Evolutionary conservation across 495 filamentous ascomycete species (phyloP), one percentile per base, ranked within the genome.

Genomic region (Talaromyces trachyspermus): DNA sequence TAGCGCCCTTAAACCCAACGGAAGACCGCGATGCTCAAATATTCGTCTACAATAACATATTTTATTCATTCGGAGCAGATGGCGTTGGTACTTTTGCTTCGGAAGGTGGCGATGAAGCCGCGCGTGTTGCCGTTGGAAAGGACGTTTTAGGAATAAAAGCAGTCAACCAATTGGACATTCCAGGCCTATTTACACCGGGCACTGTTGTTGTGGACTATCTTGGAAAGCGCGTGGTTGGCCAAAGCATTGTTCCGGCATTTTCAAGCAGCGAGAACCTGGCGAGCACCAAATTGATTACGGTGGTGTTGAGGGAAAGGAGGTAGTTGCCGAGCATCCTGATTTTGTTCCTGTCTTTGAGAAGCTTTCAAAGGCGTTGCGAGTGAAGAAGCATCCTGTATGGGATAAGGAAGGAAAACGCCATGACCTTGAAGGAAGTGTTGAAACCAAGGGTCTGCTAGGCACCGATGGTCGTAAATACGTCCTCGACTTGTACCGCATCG

Each of bases 241-340:
- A 99, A 71, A 95, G 88, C 58, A 96, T 99, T 50, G 94, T 99
- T 5, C 94, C 94, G 94, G 94, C 40, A 99, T 99, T 59, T 99
- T 99, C 80, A 95, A 95, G 69, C 94, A 96, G 69, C 83, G 91
- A 18, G 94, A 96, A 56, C 88, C 89, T 15, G 94, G 90, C 38
- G 91, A 96, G 77, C 88, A 92, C 64, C 94, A 96, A 67, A 96
- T 99, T 53, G 91, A 97, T 64, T 99, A 99, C 59, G 94, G 94
- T 58, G 92, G 89, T 52, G 91, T 97, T 39, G 94, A 99, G 61
- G 94, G 94, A 51, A 95, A 91, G 68, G 94, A 99, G 46, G 81
- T 95, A 15, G 85, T 99, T 36, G 91, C 94, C 1, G 82, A 85
- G 8, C 86, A 95, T 59, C 78, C 90, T 57, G 77, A 79, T 29